These are phyloP conservation scores for Nicotiana attenuata DNA, from an alignment of 257 asterid species.

Conservation along the genomic window DNA sequence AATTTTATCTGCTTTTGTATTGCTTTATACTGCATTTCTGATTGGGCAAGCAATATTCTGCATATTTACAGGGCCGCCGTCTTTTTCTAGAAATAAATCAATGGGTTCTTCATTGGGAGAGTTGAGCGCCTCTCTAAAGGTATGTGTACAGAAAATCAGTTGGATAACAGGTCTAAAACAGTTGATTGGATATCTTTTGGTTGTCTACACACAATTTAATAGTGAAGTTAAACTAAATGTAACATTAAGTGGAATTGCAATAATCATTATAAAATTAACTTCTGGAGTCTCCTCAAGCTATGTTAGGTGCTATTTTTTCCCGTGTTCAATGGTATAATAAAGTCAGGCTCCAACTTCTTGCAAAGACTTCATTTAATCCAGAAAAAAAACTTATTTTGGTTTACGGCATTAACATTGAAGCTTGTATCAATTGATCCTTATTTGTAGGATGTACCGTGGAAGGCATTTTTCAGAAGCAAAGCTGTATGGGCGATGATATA, in stretches of 20 bases:
- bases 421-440: background rate
- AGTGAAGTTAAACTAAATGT: background rate
- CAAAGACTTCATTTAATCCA: background rate
- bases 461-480: constrained; percentile 69
- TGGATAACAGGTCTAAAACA: background rate
- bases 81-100: constrained; percentile 38
- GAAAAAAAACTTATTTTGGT: background rate
- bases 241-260: background rate
- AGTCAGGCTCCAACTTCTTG: background rate
- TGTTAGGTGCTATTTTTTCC: background rate
- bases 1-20: background rate
- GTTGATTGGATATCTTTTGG: background rate
- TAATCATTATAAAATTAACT: background rate
- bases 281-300: background rate
- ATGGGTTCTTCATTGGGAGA: constrained; percentile 51
- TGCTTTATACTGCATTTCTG: background rate
- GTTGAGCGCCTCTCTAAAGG: constrained; percentile 67
- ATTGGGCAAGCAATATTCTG: constrained; percentile 10
- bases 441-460: constrained; percentile 91
- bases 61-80: constrained; percentile 50
- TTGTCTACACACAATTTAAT: background rate
- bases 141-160: constrained; percentile 13
- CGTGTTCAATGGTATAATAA: background rate
- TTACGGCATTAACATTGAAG: background rate
- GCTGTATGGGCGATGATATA: constrained; percentile 99